phyloP scores from a whole-genome alignment of 2,329 filamentous ascomycete species.

The Ophiostoma perfectum region DNA sequence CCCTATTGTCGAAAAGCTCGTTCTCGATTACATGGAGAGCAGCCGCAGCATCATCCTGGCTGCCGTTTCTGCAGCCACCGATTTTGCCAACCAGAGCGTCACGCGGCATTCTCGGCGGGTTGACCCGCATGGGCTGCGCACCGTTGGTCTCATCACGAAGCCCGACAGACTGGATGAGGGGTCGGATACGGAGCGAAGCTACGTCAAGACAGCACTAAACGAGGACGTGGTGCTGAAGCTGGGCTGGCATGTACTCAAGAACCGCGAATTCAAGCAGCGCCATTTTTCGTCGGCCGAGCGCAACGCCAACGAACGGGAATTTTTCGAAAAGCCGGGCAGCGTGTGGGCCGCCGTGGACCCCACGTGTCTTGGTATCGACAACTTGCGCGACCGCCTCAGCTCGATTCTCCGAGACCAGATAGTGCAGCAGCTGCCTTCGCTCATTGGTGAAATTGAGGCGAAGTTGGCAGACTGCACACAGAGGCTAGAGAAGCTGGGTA shows the following conservation, averaged over 20 bases:
- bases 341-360: not conserved
- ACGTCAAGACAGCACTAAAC: not conserved
- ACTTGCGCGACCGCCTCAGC: not conserved
- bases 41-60: not conserved
- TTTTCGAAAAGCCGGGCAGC: not conserved
- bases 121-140: not conserved
- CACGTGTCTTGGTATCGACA: not conserved
- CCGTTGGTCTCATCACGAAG: not conserved
- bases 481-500: not conserved
- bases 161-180: not conserved
- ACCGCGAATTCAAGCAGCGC: not conserved
- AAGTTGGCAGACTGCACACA: not conserved
- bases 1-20: not conserved
- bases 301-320: not conserved
- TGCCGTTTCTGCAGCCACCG: not conserved
- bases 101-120: not conserved
- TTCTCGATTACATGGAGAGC: not conserved
- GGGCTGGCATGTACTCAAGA: constrained; percentile 3
- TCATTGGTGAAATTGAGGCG: not conserved
- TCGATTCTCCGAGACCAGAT: not conserved
- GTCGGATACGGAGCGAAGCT: not conserved
- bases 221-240: not conserved
- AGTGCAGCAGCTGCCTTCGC: not conserved
- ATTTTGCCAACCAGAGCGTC: not conserved
- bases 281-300: not conserved